Evolutionary conservation across 2,329 filamentous ascomycete genomes (phyloP).

Genomic region (Neonectria hederae): DNA sequence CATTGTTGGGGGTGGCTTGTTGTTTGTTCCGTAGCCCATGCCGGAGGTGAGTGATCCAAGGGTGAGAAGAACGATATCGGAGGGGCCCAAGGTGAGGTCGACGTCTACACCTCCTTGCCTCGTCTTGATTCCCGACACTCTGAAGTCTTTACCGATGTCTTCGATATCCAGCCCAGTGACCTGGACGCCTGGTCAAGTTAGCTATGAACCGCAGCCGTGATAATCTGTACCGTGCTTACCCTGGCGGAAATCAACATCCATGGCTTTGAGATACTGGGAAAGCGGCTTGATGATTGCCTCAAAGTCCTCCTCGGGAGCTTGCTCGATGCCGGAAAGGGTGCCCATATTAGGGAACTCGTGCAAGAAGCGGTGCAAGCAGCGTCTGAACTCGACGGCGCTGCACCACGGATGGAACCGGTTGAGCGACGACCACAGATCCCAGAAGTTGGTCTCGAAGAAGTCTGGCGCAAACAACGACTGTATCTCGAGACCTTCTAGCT

Average conservation of each 20-base stretch:
- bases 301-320: constrained; percentile 41
- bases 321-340: constrained; percentile 36
- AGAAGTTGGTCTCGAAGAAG: constrained; percentile 43
- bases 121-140: constrained; percentile 35
- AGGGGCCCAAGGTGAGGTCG: constrained; percentile 18
- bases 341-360: constrained; percentile 44
- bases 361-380: constrained; percentile 40
- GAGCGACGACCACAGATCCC: constrained; percentile 42
- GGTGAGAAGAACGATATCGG: constrained; percentile 35
- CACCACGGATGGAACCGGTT: constrained; percentile 43
- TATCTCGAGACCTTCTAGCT: constrained; percentile 40
- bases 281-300: constrained; percentile 41
- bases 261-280: constrained; percentile 40
- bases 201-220: neutral
- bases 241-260: constrained; percentile 41
- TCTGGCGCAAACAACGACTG: constrained; percentile 39
- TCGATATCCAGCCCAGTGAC: constrained; percentile 40
- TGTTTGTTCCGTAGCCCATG: constrained; percentile 40
- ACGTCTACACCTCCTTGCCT: constrained; percentile 31
- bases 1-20: constrained; percentile 37
- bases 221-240: constrained; percentile 25
- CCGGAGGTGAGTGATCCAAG: constrained; percentile 40
- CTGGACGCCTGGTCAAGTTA: constrained; percentile 35
- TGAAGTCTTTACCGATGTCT: constrained; percentile 30
- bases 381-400: constrained; percentile 41